These are phyloP conservation scores for Linderina pennispora DNA, from an alignment of 192 early-diverging fungal species.

Conservation along the genomic window DNA sequence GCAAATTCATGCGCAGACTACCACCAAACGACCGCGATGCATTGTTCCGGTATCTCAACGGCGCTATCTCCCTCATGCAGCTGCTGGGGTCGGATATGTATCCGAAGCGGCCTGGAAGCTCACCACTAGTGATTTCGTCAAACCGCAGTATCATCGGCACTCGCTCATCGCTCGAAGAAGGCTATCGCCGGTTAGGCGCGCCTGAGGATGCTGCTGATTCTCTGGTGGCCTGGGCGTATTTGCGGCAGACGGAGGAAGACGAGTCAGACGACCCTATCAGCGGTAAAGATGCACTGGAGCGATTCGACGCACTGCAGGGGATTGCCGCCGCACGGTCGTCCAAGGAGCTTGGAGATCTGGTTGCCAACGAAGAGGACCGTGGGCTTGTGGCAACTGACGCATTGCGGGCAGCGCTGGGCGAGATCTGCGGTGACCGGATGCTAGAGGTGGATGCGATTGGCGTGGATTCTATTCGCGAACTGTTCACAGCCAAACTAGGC, in stretches of 20 bases:
- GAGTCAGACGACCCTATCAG: constrained; percentile 9
- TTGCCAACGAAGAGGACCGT: constrained; percentile 48
- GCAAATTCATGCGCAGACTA: too few relatives aligned
- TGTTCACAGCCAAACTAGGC: constrained; percentile 20
- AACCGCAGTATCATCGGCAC: too few relatives aligned
- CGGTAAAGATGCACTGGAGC: constrained; percentile 9
- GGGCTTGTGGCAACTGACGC: constrained; percentile 46
- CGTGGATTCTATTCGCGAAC: constrained; percentile 19
- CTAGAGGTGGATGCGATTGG: constrained; percentile 34
- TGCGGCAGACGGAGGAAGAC: constrained; percentile 43
- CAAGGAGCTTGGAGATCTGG: constrained; percentile 34
- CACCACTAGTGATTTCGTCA: too few relatives aligned
- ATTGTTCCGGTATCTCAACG: too few relatives aligned
- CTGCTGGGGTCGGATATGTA: too few relatives aligned
- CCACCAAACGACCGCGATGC: too few relatives aligned
- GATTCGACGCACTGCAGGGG: constrained; percentile 45
- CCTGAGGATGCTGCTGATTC: constrained; percentile 44
- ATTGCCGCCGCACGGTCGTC: constrained; percentile 32
- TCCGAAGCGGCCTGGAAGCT: too few relatives aligned
- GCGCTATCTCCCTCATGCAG: too few relatives aligned
- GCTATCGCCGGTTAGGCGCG: constrained; percentile 29
- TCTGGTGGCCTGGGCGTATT: constrained; percentile 51
- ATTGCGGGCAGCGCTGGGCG: constrained; percentile 38
- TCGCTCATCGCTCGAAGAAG: constrained; percentile 5
- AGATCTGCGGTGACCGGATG: constrained; percentile 24